Evolutionary conservation across 805 yeast genomes (phyloP).

Genomic region (Metschnikowia baotianmanensis): DNA sequence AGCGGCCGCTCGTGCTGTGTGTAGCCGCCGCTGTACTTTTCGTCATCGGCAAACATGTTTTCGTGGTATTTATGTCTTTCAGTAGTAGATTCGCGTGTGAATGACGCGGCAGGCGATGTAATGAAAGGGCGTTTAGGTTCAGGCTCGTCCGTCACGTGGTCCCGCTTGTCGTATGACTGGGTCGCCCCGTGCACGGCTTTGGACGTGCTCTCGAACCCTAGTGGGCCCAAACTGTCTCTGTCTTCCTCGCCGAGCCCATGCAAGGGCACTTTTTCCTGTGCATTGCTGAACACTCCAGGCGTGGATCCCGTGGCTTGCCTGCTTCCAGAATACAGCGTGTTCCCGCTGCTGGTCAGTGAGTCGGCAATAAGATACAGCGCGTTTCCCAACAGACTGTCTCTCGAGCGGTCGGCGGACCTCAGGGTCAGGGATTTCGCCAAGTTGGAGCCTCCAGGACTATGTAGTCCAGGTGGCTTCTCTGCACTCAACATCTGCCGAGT

Average conservation of each 20-base stretch:
- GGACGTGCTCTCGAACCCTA: not conserved
- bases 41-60: slow-evolving; percentile 7
- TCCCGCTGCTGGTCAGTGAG: slow-evolving; percentile 5
- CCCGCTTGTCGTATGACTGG: not conserved
- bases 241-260: not conserved
- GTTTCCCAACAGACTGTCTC: slow-evolving; percentile 3
- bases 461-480: slow-evolving; percentile 2
- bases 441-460: no score
- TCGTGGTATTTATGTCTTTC: slow-evolving; percentile 6
- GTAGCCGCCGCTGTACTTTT: not conserved
- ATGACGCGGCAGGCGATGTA: slow-evolving; percentile 12
- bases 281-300: slow-evolving; percentile 6
- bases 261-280: not conserved
- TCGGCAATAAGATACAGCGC: slow-evolving; percentile 3
- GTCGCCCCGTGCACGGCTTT: not conserved
- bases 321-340: slow-evolving; percentile 1
- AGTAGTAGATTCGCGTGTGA: slow-evolving; percentile 15
- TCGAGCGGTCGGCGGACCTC: not conserved
- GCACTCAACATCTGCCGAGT: slow-evolving; percentile 1
- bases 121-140: not conserved
- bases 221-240: not conserved
- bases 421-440: no score
- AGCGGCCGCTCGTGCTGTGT: slow-evolving; percentile 1
- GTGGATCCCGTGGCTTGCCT: not conserved
- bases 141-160: not conserved